Evolutionary conservation across 805 yeast species (phyloP), one percentile per base, ranked within the genome.

Genomic region (Ogataea degrootiae): DNA sequence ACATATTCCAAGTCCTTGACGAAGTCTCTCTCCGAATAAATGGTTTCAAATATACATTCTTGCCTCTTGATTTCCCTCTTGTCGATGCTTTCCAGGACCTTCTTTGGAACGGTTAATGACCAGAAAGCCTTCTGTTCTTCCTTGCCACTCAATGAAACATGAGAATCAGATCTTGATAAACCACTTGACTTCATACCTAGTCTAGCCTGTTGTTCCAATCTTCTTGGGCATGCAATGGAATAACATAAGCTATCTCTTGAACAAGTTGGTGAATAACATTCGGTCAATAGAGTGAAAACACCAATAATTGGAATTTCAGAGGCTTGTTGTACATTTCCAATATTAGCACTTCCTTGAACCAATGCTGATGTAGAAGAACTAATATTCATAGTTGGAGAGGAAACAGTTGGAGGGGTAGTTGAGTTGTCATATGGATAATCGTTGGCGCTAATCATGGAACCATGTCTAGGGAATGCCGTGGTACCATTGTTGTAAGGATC

Each of bases 201-300:
- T 50, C 98, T 75, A 4, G 96, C 96, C 62, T 92, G 98, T 66
- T 94, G 98, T 67, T 92, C 98, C 43, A 94, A 72, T 52, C 98
- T 77, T 56, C 97, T 78, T 15, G 99, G 99, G 69, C 99, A 94
- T 12, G 97, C 95, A 56, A 94, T 91, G 39, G 96, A 87, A 67
- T 94, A 94, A 68, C 99, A 94, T 37, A 92, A 71, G 34, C 80
- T 74, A 59, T 88, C 95, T 44, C 95, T 74, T 5, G 96, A 83
- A 68, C 99, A 94, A 0, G 99, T 94, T 34, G 99, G 96, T 0
- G 97, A 90, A 61, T 94, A 94, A 68, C 99, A 94, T 61, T 91
- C 96, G 0, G 97, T 87, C 52, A 94, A 72, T 39, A 92, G 71
- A 1, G 97, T 92, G 61, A 92, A 94, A 4, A 94, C 96, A 56